Evolutionary conservation across 2,329 filamentous ascomycete species (phyloP).

Genomic region (Neonectria neomacrospora): DNA sequence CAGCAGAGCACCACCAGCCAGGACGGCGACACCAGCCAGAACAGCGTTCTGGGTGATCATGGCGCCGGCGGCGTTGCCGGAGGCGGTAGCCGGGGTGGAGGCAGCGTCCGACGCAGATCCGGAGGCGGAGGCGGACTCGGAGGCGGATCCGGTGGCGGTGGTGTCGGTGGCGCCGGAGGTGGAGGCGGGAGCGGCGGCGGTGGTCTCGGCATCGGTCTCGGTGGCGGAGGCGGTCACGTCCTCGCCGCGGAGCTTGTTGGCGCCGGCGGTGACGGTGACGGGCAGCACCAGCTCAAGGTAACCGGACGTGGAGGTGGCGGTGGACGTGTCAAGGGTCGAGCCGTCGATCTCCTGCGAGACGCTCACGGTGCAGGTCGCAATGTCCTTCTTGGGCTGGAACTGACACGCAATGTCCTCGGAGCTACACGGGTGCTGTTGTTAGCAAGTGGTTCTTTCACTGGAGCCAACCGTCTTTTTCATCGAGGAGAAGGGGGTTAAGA

Average conservation of each 20-base stretch:
- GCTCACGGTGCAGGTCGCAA: conserved; percentile 38
- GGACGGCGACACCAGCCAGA: conserved; percentile 49
- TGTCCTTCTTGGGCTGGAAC: conserved; percentile 40
- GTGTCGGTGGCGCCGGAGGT: conserved; percentile 33
- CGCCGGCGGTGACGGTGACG: conserved; percentile 53
- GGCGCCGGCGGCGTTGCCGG: conserved; percentile 47
- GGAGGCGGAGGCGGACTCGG: conserved; percentile 14
- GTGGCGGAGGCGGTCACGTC: conserved; percentile 9
- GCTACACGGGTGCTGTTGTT: conserved; percentile 23
- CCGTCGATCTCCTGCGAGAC: conserved; percentile 11
- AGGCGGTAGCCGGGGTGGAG: conserved; percentile 27
- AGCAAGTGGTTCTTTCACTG: background rate
- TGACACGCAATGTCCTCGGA: conserved; percentile 39
- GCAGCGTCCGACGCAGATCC: conserved; percentile 23
- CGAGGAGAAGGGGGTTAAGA: background rate
- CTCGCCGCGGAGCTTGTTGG: conserved; percentile 48
- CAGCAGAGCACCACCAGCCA: conserved; percentile 51
- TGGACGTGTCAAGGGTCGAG: conserved; percentile 8
- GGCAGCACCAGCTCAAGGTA: conserved; percentile 40
- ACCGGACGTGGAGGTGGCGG: conserved; percentile 21
- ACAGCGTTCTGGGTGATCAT: conserved; percentile 50
- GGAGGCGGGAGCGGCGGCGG: conserved; percentile 30
- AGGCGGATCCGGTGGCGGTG: conserved; percentile 21
- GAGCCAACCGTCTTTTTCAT: background rate
- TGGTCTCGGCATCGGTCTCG: conserved; percentile 19